A percentile compares a stretch with the other conserved stretches of the same genome.
Evolutionary conservation across 192 early-diverging fungal species (phyloP).

Genomic region (Backusella circina): DNA sequence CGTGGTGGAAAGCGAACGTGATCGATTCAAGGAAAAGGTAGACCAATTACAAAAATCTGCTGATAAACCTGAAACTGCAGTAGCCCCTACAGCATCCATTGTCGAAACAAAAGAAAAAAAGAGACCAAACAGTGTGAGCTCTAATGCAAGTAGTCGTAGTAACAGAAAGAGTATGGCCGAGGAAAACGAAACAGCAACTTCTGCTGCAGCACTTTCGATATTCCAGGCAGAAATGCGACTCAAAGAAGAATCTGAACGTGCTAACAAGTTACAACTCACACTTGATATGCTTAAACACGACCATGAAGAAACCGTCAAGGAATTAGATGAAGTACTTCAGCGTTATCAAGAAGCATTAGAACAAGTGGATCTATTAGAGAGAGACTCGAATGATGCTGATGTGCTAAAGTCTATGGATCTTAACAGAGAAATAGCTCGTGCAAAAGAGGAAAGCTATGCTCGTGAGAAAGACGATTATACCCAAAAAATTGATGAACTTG

Average conservation of each 20-base stretch:
- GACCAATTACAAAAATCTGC: not conserved
- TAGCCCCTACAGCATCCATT: not conserved
- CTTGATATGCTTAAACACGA: slow-evolving; percentile 5
- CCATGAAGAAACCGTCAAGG: slow-evolving; percentile 11
- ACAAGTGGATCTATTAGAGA: slow-evolving; percentile 5
- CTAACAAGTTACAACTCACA: not conserved
- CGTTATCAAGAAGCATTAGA: slow-evolving; percentile 19
- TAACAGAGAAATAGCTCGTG: slow-evolving; percentile 12
- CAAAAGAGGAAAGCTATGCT: not conserved
- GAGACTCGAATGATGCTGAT: not conserved
- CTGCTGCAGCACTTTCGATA: slow-evolving; percentile 1
- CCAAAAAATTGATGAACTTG: not conserved
- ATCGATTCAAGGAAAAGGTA: not conserved
- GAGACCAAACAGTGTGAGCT: not conserved
- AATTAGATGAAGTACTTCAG: slow-evolving; percentile 19
- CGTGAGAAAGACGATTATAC: not conserved
- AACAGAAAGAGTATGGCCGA: slow-evolving; percentile 10
- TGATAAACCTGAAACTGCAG: not conserved
- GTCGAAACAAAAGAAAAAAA: not conserved
- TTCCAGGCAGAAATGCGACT: not conserved
- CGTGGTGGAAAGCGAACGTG: slow-evolving; percentile 7
- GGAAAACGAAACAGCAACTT: slow-evolving; percentile 4
- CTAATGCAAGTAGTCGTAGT: not conserved
- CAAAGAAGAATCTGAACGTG: slow-evolving; percentile 7
- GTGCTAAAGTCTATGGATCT: not conserved